A percentile compares a stretch with the other conserved stretches of the same genome.
Conservation (phyloP, 257 asterid genomes). For the Rehmannia glutinosa region DNA sequence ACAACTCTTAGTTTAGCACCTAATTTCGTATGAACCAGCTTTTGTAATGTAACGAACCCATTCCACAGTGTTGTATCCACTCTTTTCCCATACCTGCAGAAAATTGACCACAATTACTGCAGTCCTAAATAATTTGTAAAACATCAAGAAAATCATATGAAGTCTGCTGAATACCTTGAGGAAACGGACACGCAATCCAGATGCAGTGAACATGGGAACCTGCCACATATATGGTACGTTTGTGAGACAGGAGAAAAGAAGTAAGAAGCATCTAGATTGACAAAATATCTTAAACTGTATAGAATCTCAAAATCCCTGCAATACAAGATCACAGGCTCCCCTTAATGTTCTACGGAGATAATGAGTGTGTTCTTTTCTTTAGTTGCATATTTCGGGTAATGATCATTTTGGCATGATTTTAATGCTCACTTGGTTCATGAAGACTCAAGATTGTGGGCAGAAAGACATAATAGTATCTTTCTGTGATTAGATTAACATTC, state of each 20-base stretch:
- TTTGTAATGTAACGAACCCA: conserved; percentile 99
- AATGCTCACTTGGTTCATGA: neutral
- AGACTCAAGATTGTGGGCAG: neutral
- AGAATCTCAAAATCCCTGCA: neutral
- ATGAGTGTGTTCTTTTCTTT: neutral
- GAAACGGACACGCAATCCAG: conserved; percentile 97
- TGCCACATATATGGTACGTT: conserved; percentile 31
- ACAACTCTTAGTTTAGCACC: conserved; percentile 52
- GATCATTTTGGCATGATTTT: neutral
- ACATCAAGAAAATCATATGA: neutral
- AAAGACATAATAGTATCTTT: neutral
- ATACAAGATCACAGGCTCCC: neutral
- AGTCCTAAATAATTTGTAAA: neutral
- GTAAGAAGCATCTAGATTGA: neutral
- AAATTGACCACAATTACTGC: conserved; percentile 7
- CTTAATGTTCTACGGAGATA: neutral
- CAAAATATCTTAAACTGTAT: neutral
- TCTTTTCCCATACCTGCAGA: conserved; percentile 98
- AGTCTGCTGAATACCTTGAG: conserved; percentile 57
- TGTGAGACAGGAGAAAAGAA: conserved; percentile 17
- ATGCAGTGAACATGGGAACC: conserved; percentile 99
- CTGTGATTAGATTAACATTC: neutral
- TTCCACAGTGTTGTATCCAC: conserved; percentile 97
- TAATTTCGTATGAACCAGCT: conserved; percentile 96
- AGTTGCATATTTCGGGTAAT: neutral